Base-by-base conservation (phyloP, 305 asterid genomes). In the Rubia tinctorum region DNA sequence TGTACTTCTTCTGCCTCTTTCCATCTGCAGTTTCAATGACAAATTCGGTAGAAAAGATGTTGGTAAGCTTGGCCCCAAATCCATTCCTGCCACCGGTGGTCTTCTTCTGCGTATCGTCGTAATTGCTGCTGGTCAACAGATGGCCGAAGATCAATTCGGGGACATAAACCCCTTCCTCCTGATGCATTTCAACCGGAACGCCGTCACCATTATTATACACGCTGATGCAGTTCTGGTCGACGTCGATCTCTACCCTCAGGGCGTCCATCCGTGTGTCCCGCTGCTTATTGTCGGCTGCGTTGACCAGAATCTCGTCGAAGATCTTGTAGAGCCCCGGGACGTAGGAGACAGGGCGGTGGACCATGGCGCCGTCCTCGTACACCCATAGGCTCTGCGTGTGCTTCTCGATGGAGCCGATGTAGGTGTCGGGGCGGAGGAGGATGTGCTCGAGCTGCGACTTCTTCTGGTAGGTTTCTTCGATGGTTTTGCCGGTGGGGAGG, bases 71-170 rank as follows among this genome's bases (percentile, higher is more conserved):
- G 4, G 99, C 98, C 0, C 99, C 99, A 39, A 90, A 92, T 2
- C 99, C 98, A 22, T 95, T 95, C 73, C 99, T 86, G 58, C 99
- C 98, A 37, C 98, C 98, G 0, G 95, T 89, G 1, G 98, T 95
- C 87, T 95, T 95, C 91, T 92, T 95, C 85, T 82, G 91, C 2
- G 85, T 79, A 78, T 92, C 99, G 62, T 92, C 97, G 20, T 95
- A 92, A 51, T 92, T 95, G 75, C 99, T 95, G 75, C 99, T 95
- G 13, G 99, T 95, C 85, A 90, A 85, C 90, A 95, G 69, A 79
- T 95, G 99, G 79, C 99, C 98, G 27, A 92, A 95, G 60, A 95
- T 95, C 96, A 95, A 63, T 25, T 95, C 99, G 27, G 97, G 98
- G 51, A 95, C 98, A 77, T 95, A 95, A 79, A 92, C 94, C 80